These are phyloP conservation scores for Blastobotrys chiropterorum DNA, from an alignment of 805 yeast genomes.

Conservation along the genomic window DNA sequence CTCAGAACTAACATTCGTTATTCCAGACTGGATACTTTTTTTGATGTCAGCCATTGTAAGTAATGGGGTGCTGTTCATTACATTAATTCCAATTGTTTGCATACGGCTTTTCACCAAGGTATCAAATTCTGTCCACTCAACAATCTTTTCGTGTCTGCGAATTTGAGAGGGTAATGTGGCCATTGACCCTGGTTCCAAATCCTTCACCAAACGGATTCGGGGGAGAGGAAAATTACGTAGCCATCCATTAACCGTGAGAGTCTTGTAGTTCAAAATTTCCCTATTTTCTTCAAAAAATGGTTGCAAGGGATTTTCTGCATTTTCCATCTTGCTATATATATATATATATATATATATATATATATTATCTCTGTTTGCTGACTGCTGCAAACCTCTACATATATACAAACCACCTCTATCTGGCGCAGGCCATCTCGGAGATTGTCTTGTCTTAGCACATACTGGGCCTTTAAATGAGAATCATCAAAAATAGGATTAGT, in stretches of 20 bases:
- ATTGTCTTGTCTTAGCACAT: not conserved
- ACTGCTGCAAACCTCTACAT: too few species aligned
- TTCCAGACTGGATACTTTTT: not conserved
- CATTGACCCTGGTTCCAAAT: not conserved
- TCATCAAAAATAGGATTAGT: not conserved
- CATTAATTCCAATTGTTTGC: not conserved
- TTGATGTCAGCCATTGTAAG: not conserved
- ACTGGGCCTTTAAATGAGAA: not conserved
- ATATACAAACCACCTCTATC: too few species aligned
- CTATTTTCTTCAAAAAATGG: not conserved
- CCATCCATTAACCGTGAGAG: not conserved
- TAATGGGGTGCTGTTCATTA: not conserved
- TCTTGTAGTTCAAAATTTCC: not conserved
- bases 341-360: too few species aligned
- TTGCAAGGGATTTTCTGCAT: not conserved
- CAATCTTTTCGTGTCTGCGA: not conserved
- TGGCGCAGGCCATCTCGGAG: too few species aligned
- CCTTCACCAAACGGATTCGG: not conserved
- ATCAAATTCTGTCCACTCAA: not conserved
- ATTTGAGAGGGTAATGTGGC: not conserved
- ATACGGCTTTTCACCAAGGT: not conserved
- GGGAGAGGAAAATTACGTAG: not conserved
- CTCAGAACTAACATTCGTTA: not conserved
- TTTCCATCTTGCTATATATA: not conserved
- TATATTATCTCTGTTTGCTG: too few species aligned